These are phyloP conservation scores for Aspergillus wentii DNA, from an alignment of 495 filamentous ascomycete species.

Conservation along the genomic window DNA sequence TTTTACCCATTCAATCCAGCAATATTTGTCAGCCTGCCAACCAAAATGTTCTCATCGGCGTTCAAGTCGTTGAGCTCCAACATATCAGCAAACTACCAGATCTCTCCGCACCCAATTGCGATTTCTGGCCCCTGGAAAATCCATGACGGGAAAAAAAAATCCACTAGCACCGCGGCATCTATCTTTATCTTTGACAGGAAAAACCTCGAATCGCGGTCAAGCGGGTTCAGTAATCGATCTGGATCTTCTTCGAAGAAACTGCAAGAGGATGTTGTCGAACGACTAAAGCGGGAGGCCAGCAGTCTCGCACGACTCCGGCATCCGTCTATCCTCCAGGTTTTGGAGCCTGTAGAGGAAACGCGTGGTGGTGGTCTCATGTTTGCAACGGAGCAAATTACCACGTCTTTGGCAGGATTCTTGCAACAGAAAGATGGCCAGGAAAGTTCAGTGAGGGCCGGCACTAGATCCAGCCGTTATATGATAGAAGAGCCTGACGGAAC, in stretches of 20 bases:
- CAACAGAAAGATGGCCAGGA: constrained; percentile 92
- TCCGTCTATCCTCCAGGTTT: constrained; percentile 85
- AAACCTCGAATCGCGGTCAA: constrained; percentile 64
- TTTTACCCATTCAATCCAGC: background rate
- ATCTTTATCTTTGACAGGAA: constrained; percentile 95
- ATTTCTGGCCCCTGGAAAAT: constrained; percentile 93
- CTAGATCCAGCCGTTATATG: constrained; percentile 72
- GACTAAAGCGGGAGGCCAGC: constrained; percentile 85
- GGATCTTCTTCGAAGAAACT: constrained; percentile 68
- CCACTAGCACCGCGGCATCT: constrained; percentile 78
- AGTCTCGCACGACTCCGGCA: constrained; percentile 82
- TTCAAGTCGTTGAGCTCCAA: constrained; percentile 90
- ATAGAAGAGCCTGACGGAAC: constrained; percentile 73
- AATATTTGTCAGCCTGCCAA: too few species aligned
- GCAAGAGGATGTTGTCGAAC: constrained; percentile 83
- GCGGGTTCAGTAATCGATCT: constrained; percentile 53
- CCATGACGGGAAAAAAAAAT: constrained; percentile 94
- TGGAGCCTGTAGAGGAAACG: constrained; percentile 94
- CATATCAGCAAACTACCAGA: constrained; percentile 83
- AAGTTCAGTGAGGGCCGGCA: constrained; percentile 48
- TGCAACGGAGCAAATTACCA: constrained; percentile 84
- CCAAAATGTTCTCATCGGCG: constrained; percentile 83
- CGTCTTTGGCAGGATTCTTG: constrained; percentile 76
- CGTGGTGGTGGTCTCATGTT: constrained; percentile 89
- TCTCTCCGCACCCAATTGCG: constrained; percentile 63